Evolutionary conservation across 257 asterid genomes (phyloP), one percentile per base, ranked within the genome.

Genomic region (Primulina eburnea): DNA sequence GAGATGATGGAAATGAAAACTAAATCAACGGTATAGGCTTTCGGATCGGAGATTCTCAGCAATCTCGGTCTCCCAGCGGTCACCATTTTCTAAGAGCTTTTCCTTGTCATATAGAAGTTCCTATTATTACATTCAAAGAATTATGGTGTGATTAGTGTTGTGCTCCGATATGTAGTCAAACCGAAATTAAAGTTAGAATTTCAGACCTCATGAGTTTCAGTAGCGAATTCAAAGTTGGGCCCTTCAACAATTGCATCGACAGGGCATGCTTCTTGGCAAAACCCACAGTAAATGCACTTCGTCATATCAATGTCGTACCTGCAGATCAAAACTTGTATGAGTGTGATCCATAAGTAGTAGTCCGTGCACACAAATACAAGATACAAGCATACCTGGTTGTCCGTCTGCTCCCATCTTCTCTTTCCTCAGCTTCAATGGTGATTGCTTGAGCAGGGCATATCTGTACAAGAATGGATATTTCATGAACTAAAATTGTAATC

Each of bases 171-270:
- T 50, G 8, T 17, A 20, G 2, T 16, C 18, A 17, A 50, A 43
- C 18, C 55, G 2, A 50, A 50, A 50, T 50, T 50, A 50, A 50
- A 16, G 57, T 50, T 50, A 14, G 8, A 50, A 50, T 8, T 16
- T 92, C 95, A 0, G 8, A 50, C 57, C 57, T 50, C 57, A 5
- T 50, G 57, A 5, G 57, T 50, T 50, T 50, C 57, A 17, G 97
- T 92, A n/a, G 97, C 95, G 20, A 90, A 92, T 69, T 90, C 98
- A 33, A 90, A 92, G 87, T 92, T 90, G 77, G 97, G 98, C 40
- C 98, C 97, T 82, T 92, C 97, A 57, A 92, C 98, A 60, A 92
- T 92, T 80, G 98, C 98, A 80, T 92, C 97, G 9, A 92, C 97
- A 14, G 98, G 98, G 77, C 97, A 92, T 21, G 98, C 97, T 77